phyloP scores from a whole-genome alignment of 768 basidiomycete genomes.

The Rubroboletus satanas region DNA sequence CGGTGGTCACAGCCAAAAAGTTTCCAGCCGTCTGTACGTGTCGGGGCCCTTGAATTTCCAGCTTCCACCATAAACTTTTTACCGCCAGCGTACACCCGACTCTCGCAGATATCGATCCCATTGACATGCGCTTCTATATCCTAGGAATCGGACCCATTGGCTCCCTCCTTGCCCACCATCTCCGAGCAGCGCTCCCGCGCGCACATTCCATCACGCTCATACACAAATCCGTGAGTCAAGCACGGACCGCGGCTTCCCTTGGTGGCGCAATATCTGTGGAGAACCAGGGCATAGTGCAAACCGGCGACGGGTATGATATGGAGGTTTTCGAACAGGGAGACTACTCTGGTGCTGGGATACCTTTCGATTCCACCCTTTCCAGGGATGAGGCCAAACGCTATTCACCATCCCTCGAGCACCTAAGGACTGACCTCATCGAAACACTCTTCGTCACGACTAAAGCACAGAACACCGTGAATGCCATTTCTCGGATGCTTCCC shows the following conservation, averaged over 20 bases:
- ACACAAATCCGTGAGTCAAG: conserved; percentile 47
- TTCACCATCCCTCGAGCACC: conserved; percentile 12
- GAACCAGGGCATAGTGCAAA: conserved; percentile 40
- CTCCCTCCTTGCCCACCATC: conserved; percentile 73
- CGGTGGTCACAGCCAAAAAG: not conserved
- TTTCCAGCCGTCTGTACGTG: not conserved
- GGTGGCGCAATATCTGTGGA: conserved; percentile 47
- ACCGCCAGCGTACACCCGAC: not conserved
- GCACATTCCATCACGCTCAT: conserved; percentile 64
- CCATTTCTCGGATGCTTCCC: conserved; percentile 55
- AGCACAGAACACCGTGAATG: conserved; percentile 57
- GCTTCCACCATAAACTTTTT: not conserved
- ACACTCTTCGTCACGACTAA: conserved; percentile 84
- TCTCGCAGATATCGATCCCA: not conserved
- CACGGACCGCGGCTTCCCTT: conserved; percentile 30
- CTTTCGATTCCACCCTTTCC: conserved; percentile 14
- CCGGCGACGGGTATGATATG: conserved; percentile 44
- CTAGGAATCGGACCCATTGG: conserved; percentile 84
- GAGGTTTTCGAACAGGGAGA: conserved; percentile 43
- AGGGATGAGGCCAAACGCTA: conserved; percentile 10
- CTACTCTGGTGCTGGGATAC: conserved; percentile 19
- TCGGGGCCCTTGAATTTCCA: not conserved
- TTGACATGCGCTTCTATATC: conserved; percentile 61
- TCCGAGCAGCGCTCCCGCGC: conserved; percentile 56
- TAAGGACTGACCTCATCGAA: conserved; percentile 46